These are phyloP conservation scores for Oenanthe javanica DNA, from an alignment of 140 eudicot species.

Conservation along the genomic window DNA sequence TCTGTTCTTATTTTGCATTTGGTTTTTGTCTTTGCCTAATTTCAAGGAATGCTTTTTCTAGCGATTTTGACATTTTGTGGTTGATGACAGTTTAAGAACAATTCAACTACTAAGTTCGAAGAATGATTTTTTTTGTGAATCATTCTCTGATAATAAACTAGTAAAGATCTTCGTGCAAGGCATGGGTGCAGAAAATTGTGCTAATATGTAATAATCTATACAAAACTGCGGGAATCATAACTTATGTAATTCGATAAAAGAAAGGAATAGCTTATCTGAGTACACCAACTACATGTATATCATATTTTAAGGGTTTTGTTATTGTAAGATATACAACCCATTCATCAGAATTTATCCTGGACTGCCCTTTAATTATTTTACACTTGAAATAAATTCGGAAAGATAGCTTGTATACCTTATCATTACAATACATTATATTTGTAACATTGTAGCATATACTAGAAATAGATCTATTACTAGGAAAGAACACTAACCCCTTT, in stretches of 20 bases:
- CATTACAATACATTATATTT: not conserved
- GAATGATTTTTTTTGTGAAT: not conserved
- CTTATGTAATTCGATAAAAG: not conserved
- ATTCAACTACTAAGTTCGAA: not conserved
- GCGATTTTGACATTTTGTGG: not conserved
- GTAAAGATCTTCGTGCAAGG: not conserved
- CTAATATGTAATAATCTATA: not conserved
- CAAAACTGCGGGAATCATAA: not conserved
- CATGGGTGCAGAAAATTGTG: not conserved
- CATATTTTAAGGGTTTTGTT: not conserved
- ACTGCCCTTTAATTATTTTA: not conserved
- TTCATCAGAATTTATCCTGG: not conserved
- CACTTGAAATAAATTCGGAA: not conserved
- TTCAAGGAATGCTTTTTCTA: not conserved
- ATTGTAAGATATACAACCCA: not conserved
- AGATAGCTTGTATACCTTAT: not conserved
- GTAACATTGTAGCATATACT: not conserved
- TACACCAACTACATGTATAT: not conserved
- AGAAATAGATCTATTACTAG: not conserved
- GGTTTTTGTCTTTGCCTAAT: not conserved
- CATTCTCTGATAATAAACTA: not conserved
- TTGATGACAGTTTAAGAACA: not conserved
- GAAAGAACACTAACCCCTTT: not conserved
- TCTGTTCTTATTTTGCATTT: not conserved
- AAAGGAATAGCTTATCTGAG: not conserved